phyloP scores from a whole-genome alignment of 2,329 filamentous ascomycete species.

The Endoconidiophora polonica region DNA sequence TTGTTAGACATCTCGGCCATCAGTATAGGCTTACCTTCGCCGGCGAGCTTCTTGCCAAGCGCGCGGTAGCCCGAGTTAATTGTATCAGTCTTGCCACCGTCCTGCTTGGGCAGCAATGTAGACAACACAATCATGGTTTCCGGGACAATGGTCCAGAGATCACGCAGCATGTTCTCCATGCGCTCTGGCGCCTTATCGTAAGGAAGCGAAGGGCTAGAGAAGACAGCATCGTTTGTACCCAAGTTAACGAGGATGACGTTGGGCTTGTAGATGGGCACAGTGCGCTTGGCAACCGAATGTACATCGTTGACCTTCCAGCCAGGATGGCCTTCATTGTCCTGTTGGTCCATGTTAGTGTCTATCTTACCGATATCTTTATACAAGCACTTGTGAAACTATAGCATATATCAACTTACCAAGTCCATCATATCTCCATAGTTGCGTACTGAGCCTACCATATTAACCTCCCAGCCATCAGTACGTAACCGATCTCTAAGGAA shows the following conservation, averaged over 20 bases:
- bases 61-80: conserved; percentile 22
- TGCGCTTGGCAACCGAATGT: background rate
- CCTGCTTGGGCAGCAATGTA: conserved; percentile 14
- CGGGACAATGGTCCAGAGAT: conserved; percentile 12
- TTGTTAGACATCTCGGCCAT: conserved; percentile 12
- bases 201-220: background rate
- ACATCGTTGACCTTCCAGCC: conserved; percentile 11
- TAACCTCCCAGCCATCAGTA: conserved; percentile 18
- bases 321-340: conserved; percentile 16
- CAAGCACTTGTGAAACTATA: no score
- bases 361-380: background rate
- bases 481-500: conserved; percentile 19
- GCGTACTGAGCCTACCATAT: conserved; percentile 26
- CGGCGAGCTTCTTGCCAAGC: conserved; percentile 15
- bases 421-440: conserved; percentile 22
- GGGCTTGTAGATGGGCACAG: conserved; percentile 11
- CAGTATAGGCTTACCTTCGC: conserved; percentile 13
- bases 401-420: conserved; percentile 1
- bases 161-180: conserved; percentile 14
- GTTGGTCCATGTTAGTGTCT: background rate
- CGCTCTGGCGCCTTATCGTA: conserved; percentile 5
- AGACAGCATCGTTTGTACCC: conserved; percentile 16
- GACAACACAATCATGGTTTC: conserved; percentile 14
- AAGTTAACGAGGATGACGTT: conserved; percentile 17
- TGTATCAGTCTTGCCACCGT: conserved; percentile 17